Evolutionary conservation across 2,329 filamentous ascomycete species (phyloP).

Genomic region (Colletotrichum navitas): DNA sequence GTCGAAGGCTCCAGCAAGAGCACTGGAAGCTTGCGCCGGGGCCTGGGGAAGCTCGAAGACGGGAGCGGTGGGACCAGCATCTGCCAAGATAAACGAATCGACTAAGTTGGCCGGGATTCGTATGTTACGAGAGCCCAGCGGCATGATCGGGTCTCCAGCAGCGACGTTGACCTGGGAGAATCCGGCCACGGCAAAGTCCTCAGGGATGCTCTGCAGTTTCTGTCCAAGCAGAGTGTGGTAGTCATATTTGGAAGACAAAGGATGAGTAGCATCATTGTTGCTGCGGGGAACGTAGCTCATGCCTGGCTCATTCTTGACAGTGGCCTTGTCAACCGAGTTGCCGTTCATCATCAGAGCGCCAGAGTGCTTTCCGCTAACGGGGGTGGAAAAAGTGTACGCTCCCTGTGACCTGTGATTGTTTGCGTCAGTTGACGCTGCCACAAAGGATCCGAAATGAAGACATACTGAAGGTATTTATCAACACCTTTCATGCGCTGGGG

Average conservation of each 20-base stretch:
- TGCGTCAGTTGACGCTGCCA: neutral
- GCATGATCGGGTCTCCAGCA: neutral
- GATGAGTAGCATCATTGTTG: neutral
- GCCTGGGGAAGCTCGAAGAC: rapidly evolving
- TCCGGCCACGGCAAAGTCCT: neutral
- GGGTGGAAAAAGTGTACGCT: neutral
- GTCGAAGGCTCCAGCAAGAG: neutral
- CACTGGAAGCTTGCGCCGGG: neutral
- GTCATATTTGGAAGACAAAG: no score
- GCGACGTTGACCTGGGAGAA: neutral
- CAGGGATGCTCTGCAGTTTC: neutral
- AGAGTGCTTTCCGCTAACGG: neutral
- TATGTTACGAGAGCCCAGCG: neutral
- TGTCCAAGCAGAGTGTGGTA: neutral
- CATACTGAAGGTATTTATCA: neutral
- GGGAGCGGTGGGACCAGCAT: neutral
- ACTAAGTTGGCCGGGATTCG: neutral
- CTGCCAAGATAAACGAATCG: neutral
- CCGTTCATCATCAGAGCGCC: neutral
- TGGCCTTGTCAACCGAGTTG: neutral
- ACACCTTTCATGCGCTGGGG: neutral
- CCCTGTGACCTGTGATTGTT: neutral
- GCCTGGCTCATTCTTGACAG: neutral
- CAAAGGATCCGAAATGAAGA: neutral
- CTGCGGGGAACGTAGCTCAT: neutral